Conservation (phyloP, 345 rosid species). For the Linum tenue region DNA sequence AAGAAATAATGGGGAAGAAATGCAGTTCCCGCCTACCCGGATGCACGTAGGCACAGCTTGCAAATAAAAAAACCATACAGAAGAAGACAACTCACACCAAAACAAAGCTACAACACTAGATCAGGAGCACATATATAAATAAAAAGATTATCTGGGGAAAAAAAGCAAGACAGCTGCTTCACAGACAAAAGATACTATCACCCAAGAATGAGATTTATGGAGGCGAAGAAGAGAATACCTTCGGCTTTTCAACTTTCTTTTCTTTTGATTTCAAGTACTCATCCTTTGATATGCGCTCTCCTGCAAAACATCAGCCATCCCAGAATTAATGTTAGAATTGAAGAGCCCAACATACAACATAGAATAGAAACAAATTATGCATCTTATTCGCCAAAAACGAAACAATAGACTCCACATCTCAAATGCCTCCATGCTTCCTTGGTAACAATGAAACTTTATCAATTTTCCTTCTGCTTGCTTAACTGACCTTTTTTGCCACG, state of each 20-base stretch:
- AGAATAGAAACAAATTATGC: neutral
- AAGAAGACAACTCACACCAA: neutral
- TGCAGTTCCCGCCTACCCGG: neutral
- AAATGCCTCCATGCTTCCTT: no score
- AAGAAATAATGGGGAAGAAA: no score
- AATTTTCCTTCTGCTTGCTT: neutral
- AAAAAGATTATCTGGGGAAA: neutral
- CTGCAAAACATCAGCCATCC: conserved; percentile 24
- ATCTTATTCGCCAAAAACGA: no score
- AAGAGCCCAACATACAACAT: neutral
- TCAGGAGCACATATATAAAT: neutral
- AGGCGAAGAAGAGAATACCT: conserved; percentile 30
- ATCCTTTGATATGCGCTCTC: conserved; percentile 60
- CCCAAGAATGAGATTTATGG: neutral
- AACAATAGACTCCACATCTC: neutral
- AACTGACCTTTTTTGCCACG: conserved; percentile 79
- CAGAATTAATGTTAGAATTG: neutral
- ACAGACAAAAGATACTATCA: neutral
- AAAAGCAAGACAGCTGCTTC: neutral
- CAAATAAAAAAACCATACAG: neutral
- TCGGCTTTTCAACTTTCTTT: conserved; percentile 61
- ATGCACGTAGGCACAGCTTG: neutral
- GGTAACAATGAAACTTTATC: neutral
- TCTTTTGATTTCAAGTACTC: conserved; percentile 48
- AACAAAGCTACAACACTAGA: neutral